Percentiles rank a stretch among this genome's conserved stretches.
Evolutionary conservation across 1,139 yeast species (phyloP).

Genomic region (Diutina catenulata): DNA sequence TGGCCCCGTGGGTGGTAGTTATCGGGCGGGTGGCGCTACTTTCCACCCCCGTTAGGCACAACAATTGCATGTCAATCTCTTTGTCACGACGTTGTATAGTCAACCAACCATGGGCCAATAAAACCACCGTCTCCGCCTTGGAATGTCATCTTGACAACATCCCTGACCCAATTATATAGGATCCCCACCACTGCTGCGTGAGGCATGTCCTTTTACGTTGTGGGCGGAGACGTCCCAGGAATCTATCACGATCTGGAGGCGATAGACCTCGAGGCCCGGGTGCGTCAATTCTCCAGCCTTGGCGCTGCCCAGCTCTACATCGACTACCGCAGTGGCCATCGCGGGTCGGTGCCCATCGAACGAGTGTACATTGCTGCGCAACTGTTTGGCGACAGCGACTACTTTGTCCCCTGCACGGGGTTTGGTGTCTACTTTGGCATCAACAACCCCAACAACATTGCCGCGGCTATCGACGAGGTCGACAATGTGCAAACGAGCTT

Average conservation of each 20-base stretch:
- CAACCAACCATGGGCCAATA: no score
- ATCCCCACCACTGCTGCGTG: no score
- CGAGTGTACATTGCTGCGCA: constrained; percentile 2
- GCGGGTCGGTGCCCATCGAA: constrained; percentile 2
- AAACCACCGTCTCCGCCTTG: no score
- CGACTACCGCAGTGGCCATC: constrained; percentile 2
- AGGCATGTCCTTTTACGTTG: background rate
- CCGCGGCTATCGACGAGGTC: constrained; percentile 1
- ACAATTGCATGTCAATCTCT: no score
- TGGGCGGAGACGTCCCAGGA: background rate
- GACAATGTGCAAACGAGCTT: background rate
- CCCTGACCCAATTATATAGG: no score
- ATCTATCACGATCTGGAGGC: background rate
- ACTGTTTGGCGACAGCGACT: background rate
- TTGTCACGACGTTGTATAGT: no score
- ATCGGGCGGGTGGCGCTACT: no score
- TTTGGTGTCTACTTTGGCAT: constrained; percentile 1
- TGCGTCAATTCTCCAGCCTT: constrained; percentile 1
- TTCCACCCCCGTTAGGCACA: no score
- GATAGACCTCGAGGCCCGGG: background rate
- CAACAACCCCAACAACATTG: constrained; percentile 3
- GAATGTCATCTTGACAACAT: no score
- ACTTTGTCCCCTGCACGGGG: constrained; percentile 4
- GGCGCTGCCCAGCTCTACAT: constrained; percentile 3
- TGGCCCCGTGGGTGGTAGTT: no score